Evolutionary conservation across 495 filamentous ascomycete species (phyloP), one percentile per base, ranked within the genome.

Genomic region (Aspergillus cristatus): DNA sequence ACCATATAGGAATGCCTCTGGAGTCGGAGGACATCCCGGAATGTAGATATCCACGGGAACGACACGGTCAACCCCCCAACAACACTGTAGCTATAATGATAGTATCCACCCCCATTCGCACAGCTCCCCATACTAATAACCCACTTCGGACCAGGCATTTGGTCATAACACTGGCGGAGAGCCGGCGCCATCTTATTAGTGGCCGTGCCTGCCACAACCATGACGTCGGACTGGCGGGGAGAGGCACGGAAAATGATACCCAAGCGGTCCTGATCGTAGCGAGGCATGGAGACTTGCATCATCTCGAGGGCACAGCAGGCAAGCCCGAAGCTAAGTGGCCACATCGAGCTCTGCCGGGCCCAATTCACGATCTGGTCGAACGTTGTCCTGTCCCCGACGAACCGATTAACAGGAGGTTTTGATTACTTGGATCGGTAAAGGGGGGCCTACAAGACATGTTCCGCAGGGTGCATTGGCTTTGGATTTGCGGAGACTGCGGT

Each of bases 181-280:
- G 89, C 89, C 20, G 88, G 88, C 6, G 89, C 89, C 89, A 96
- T 96, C 74, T 96, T 96, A 68, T 96, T 96, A 28, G 89, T 96
- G 46, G 94, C 70, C 1, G 89, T 96, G 28, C 89, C 89, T 17
- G 89, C 89, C 10, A 96, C 89, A 55, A 96, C 94, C 89, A 96
- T 96, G 44, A 96, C 86, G 66, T 96, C 89, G 36, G 85, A 91
- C 66, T 96, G 89, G 16, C 89, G 84, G 2, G 89, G 89, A 15
- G 86, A 94, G 41, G 88, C 89, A 51, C 89, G 82, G 79, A 96
- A 96, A 58, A 96, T 96, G 58, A 96, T 96, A 51, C 89, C 89
- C 26, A 96, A 73, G 5, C 89, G 75, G 73, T 96, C 89, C 53
- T 96, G 89, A 57, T 96, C 89, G 68, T 96, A 96, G 38, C 89